A percentile compares a stretch with the other conserved stretches of the same genome.
phyloP scores from a whole-genome alignment of 306 rosid species.

The Quercus glauca region DNA sequence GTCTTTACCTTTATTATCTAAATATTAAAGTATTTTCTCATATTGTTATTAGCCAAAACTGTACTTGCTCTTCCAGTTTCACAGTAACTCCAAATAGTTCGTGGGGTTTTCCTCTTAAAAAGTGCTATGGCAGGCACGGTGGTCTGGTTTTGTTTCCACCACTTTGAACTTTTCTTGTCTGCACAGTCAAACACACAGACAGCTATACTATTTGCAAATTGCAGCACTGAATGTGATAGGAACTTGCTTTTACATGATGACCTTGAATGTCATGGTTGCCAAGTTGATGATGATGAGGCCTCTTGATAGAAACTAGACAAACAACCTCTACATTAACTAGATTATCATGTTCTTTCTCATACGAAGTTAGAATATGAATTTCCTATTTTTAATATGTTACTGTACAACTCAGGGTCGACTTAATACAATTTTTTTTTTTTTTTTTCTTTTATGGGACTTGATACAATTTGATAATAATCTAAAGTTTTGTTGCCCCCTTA shows the following conservation, averaged over 20 bases:
- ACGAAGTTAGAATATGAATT: too few species aligned
- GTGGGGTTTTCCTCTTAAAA: constrained; percentile 16
- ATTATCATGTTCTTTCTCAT: too few species aligned
- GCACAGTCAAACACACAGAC: neutral
- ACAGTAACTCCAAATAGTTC: constrained; percentile 15
- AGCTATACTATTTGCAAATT: neutral
- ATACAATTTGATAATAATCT: too few species aligned
- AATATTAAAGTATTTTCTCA: neutral
- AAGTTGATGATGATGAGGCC: neutral
- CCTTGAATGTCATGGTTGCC: neutral
- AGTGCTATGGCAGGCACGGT: constrained; percentile 7
- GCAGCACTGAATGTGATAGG: neutral
- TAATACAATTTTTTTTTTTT: too few species aligned
- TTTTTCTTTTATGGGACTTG: too few species aligned
- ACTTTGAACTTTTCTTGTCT: constrained; percentile 1
- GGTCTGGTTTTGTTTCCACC: constrained; percentile 7
- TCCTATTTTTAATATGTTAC: too few species aligned
- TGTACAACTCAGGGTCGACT: too few species aligned
- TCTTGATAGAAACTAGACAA: neutral
- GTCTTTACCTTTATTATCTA: neutral
- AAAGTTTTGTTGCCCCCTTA: too few species aligned
- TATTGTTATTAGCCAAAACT: neutral
- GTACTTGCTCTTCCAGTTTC: constrained; percentile 24
- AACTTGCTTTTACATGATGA: neutral
- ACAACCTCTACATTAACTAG: neutral